Conservation (phyloP, 2,329 filamentous ascomycete genomes). For the Cladosporium sp. region DNA sequence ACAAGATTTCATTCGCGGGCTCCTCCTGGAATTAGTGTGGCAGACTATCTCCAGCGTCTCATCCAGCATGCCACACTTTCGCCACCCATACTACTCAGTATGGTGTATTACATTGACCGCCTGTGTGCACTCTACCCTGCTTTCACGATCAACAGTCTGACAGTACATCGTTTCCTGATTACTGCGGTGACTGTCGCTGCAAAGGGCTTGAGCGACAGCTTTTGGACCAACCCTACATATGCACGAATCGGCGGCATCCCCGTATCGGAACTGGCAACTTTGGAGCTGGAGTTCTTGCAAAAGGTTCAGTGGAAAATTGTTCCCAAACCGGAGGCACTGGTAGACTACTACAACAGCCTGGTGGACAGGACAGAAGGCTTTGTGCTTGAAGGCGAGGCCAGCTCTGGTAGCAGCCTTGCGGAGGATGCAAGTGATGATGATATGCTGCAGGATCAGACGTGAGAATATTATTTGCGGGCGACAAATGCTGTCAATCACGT, state of each 20-base stretch:
- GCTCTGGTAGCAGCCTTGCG: slow-evolving; percentile 7
- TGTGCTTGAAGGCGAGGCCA: slow-evolving; percentile 46
- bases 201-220: slow-evolving; percentile 93
- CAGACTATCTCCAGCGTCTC: slow-evolving; percentile 88
- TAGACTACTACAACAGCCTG: slow-evolving; percentile 88
- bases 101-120: slow-evolving; percentile 98
- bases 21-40: slow-evolving; percentile 88
- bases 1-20: slow-evolving; percentile 86
- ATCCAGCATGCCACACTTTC: slow-evolving; percentile 92
- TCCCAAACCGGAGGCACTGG: slow-evolving; percentile 87
- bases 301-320: slow-evolving; percentile 96
- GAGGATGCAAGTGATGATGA: slow-evolving; percentile 13
- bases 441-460: slow-evolving; percentile 8
- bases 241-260: slow-evolving; percentile 91
- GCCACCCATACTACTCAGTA: slow-evolving; percentile 90
- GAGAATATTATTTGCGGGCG: neutral
- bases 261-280: slow-evolving; percentile 80
- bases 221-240: slow-evolving; percentile 98
- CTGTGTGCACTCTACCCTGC: slow-evolving; percentile 88
- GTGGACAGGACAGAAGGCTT: slow-evolving; percentile 68
- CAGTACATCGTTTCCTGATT: slow-evolving; percentile 95
- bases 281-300: slow-evolving; percentile 92
- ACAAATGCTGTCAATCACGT: neutral
- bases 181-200: slow-evolving; percentile 93
- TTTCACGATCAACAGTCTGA: slow-evolving; percentile 94